Conservation (phyloP, 139 green algal genomes). For the Raphidocelis subcapitata region DNA sequence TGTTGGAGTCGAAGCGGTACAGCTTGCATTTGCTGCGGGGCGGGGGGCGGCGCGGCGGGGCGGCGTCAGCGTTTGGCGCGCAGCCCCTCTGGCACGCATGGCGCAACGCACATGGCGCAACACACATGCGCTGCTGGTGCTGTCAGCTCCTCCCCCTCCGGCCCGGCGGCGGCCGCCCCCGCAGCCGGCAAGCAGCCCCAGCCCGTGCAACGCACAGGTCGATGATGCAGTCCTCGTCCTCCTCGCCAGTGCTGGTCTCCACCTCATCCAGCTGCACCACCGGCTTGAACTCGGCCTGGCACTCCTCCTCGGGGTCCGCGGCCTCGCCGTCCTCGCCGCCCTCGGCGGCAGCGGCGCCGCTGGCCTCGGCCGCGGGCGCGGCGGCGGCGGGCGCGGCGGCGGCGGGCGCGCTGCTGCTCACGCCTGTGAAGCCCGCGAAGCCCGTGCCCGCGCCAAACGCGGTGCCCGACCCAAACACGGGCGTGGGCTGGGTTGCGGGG, state of each 20-base stretch:
- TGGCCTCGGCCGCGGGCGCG: conserved; percentile 21
- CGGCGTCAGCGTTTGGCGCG: no score
- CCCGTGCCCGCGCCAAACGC: conserved; percentile 60
- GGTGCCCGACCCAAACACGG: conserved; percentile 65
- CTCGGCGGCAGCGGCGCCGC: conserved; percentile 33
- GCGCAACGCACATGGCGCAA: no score
- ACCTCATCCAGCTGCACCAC: conserved; percentile 97
- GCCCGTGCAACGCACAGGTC: conserved; percentile 77
- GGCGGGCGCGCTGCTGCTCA: conserved; percentile 23
- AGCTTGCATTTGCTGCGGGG: conserved; percentile 95
- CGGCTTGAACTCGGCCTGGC: conserved; percentile 90
- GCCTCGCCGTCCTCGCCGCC: conserved; percentile 62
- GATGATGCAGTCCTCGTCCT: conserved; percentile 86
- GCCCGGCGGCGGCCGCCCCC: no score
- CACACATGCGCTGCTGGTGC: no score
- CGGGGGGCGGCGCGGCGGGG: no score
- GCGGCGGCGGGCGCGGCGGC: conserved; percentile 34
- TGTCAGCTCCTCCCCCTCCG: no score
- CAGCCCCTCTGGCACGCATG: no score
- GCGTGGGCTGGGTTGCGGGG: conserved; percentile 33
- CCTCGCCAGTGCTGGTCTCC: conserved; percentile 90
- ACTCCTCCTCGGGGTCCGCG: conserved; percentile 80
- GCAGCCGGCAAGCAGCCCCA: no score
- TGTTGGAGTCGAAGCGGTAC: conserved; percentile 92
- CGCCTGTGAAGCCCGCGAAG: conserved; percentile 72